Conservation (phyloP, 1,139 yeast species). For the Hyphopichia fennica region DNA sequence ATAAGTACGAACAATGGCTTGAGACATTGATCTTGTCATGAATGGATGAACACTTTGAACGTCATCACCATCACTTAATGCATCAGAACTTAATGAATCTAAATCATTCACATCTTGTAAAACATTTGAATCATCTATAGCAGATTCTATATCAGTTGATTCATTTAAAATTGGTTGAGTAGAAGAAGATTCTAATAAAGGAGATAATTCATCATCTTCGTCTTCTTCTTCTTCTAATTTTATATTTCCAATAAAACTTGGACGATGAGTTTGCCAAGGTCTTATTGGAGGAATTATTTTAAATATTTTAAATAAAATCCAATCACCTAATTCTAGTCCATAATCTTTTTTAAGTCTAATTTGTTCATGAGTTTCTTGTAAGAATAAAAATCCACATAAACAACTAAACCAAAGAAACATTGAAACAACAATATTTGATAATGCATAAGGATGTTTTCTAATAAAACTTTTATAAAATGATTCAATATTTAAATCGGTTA, state of each 20-base stretch:
- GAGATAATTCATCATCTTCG: neutral
- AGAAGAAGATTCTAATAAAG: neutral
- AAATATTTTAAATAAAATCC: constrained; percentile 26
- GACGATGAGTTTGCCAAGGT: constrained; percentile 27
- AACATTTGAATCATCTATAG: neutral
- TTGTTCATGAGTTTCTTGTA: constrained; percentile 60
- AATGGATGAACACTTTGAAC: constrained; percentile 13
- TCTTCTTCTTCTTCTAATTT: constrained; percentile 1
- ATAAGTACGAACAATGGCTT: constrained; percentile 27
- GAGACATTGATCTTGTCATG: constrained; percentile 26
- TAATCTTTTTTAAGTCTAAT: constrained; percentile 43
- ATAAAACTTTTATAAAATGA: constrained; percentile 28
- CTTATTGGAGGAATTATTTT: constrained; percentile 32
- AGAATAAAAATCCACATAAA: constrained; percentile 46
- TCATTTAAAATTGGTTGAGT: neutral
- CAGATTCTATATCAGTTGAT: neutral
- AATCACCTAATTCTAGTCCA: constrained; percentile 58
- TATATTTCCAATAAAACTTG: neutral
- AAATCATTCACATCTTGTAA: neutral
- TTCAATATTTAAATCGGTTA: neutral
- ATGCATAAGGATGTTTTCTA: constrained; percentile 53
- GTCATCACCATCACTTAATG: neutral
- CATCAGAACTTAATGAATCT: neutral
- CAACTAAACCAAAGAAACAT: constrained; percentile 39
- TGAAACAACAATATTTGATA: constrained; percentile 59